These are phyloP conservation scores for Hevea brasiliensis DNA, from an alignment of 345 rosid species.

Conservation along the genomic window DNA sequence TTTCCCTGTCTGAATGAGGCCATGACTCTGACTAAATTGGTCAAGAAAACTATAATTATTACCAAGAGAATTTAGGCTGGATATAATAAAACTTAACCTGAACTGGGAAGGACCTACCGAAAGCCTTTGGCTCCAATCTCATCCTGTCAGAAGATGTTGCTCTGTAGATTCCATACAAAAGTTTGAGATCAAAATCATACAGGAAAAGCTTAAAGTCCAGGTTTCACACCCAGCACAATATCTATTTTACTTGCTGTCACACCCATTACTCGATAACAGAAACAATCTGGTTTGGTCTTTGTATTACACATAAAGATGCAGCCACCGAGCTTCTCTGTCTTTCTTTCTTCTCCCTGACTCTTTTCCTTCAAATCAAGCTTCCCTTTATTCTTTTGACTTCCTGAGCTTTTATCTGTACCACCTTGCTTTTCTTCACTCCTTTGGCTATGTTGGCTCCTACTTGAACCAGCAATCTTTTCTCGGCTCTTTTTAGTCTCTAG, in stretches of 20 bases:
- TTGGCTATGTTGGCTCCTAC: conserved; percentile 13
- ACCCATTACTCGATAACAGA: conserved; percentile 77
- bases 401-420: conserved; percentile 8
- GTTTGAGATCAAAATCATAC: conserved; percentile 85
- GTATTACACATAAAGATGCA: conserved; percentile 94
- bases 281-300: too few species aligned
- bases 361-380: conserved; percentile 21
- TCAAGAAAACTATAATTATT: neutral
- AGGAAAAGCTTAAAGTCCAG: conserved; percentile 84
- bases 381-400: conserved; percentile 17
- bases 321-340: conserved; percentile 61
- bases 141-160: conserved; percentile 80
- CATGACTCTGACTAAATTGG: conserved; percentile 13
- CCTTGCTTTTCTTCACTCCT: conserved; percentile 26
- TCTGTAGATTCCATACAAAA: conserved; percentile 78
- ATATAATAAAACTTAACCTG: conserved; percentile 48
- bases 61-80: neutral
- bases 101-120: conserved; percentile 85
- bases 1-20: too few species aligned
- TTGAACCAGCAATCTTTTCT: conserved; percentile 21
- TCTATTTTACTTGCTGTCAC: conserved; percentile 51
- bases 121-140: conserved; percentile 85
- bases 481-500: conserved; percentile 19
- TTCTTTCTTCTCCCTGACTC: conserved; percentile 18
- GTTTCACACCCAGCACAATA: conserved; percentile 61